phyloP scores from a whole-genome alignment of 352 stramenopile species.

The Globisporangium mamillatum region DNA sequence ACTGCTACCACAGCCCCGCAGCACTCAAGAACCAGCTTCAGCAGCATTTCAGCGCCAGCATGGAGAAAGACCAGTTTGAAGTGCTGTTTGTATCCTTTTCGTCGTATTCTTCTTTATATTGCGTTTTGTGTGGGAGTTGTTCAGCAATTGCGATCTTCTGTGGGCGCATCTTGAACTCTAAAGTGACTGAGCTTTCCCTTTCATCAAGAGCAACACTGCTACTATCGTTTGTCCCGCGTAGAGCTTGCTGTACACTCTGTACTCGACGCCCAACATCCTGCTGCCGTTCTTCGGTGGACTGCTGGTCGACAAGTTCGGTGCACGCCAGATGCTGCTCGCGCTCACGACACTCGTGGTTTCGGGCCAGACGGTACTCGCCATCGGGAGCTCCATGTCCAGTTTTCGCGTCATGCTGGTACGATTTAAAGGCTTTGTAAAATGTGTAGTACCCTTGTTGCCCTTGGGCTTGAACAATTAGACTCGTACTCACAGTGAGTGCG shows the following conservation, averaged over 20 bases:
- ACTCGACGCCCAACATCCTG: constrained; percentile 82
- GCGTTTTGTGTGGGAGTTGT: background rate
- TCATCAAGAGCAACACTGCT: background rate
- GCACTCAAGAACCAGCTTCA: constrained; percentile 63
- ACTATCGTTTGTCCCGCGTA: constrained; percentile 18
- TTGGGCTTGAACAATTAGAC: background rate
- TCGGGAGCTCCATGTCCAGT: constrained; percentile 45
- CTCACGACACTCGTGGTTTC: constrained; percentile 56
- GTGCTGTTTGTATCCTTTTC: constrained; percentile 40
- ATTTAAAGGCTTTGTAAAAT: background rate
- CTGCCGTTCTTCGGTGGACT: constrained; percentile 82
- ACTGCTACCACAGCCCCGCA: constrained; percentile 62
- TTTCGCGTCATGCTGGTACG: constrained; percentile 47
- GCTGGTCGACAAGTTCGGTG: constrained; percentile 70
- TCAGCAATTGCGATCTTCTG: background rate
- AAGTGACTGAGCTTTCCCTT: background rate
- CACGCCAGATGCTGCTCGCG: constrained; percentile 53
- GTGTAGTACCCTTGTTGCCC: background rate
- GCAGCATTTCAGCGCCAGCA: constrained; percentile 38
- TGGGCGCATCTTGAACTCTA: no score
- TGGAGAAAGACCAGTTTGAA: constrained; percentile 36
- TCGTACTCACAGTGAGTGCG: background rate
- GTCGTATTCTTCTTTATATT: background rate
- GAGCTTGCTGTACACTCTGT: constrained; percentile 85
- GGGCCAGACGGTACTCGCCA: constrained; percentile 66